phyloP scores from a whole-genome alignment of 2,329 filamentous ascomycete genomes.

The Coniella vitis region DNA sequence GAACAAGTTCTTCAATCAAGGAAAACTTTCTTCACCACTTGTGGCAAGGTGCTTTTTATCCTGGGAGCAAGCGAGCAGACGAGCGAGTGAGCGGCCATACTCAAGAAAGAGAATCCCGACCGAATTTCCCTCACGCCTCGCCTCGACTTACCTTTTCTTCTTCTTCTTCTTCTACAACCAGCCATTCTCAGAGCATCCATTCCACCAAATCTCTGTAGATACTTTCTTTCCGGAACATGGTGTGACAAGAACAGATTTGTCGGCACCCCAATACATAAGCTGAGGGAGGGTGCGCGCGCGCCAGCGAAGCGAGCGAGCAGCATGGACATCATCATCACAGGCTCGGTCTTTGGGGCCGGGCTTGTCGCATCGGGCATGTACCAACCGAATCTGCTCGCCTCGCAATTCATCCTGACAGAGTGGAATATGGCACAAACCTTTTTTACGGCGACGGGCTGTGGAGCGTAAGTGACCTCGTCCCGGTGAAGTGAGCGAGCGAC shows the following conservation, averaged over 20 bases:
- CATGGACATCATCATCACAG: slow-evolving; percentile 36
- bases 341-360: slow-evolving; percentile 55
- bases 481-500: too few relatives aligned
- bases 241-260: slow-evolving; percentile 25
- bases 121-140: too few relatives aligned
- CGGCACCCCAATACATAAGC: slow-evolving; percentile 23
- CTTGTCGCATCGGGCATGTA: slow-evolving; percentile 55
- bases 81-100: too few relatives aligned
- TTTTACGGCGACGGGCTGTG: slow-evolving; percentile 53
- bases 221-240: slow-evolving; percentile 37
- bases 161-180: too few relatives aligned
- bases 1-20: too few relatives aligned
- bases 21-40: too few relatives aligned
- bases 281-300: slow-evolving; percentile 27
- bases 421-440: slow-evolving; percentile 63
- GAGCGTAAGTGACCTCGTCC: slow-evolving; percentile 42
- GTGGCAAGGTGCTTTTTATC: too few relatives aligned
- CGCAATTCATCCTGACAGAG: slow-evolving; percentile 53
- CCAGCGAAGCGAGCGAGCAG: slow-evolving; percentile 9
- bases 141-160: too few relatives aligned
- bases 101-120: too few relatives aligned
- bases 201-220: background rate
- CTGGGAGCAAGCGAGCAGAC: too few relatives aligned
- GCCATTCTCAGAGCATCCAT: background rate
- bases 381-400: slow-evolving; percentile 50